Base-by-base conservation (phyloP, 768 basidiomycete genomes). In the Trametes meyenii region DNA sequence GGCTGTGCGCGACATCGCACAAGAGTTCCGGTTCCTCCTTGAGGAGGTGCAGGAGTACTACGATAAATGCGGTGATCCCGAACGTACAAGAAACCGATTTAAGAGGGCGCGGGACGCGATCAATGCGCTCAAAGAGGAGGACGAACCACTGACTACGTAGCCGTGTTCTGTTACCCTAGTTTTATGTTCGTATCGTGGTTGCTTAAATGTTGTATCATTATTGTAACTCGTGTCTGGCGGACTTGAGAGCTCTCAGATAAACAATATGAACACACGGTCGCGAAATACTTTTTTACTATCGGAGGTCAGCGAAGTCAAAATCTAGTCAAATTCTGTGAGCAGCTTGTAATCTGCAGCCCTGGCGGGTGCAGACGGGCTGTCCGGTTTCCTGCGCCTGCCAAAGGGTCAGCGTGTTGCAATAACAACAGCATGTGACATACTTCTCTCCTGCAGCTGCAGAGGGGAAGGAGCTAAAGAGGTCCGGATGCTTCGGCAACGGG, bases 381-480 rank as follows among this genome's bases (percentile, higher is more conserved):
- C 86, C 67, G 85, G 85, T 69, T 90, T 92, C 43, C 87, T 83
- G 65, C 87, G 86, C 73, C 92, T 94, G 64, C 65, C 54, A 59
- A 51, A 21, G 3, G n/a, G 6, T 16, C 58, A 48, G 17, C 24
- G 24, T 6, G 46, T 24, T 26, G 10, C 5, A 7, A 44, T 38
- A 6, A 26, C n/a, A 4, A 17, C 19, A 13, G n/a, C n/a, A 8
- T 29, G 35, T 19, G n/a, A 78, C 86, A 55, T 67, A 94, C 93
- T 89, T 94, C 78, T 99, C 97, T 39, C 97, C 97, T 17, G 96
- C 96, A 23, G 97, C 97, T 24, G 90, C 86, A 39, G 93, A 96
- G 33, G 97, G 97, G 74, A 98, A 99, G 2, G 94, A 96, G 1
- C 91, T 85, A 76, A 99, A 98, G 60, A 98, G 77, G 70, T 96